Percentiles rank a stretch among this genome's conserved stretches.
phyloP scores from a whole-genome alignment of 2,329 filamentous ascomycete species.

The Clarireedia sp. region DNA sequence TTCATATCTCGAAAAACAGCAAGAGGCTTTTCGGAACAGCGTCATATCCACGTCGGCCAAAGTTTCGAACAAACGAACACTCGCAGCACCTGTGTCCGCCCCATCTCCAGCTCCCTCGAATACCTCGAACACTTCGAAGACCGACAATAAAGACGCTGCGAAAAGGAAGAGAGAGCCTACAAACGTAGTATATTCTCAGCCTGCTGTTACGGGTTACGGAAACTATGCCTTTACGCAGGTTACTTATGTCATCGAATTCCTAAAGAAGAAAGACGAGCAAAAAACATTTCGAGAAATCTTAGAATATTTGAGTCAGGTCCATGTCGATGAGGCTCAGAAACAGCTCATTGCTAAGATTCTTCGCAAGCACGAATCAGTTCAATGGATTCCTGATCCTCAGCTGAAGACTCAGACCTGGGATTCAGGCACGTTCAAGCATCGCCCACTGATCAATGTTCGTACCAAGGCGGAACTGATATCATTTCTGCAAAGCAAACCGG shows the following conservation, averaged over 20 bases:
- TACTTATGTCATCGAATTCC: constrained; percentile 75
- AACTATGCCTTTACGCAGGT: constrained; percentile 80
- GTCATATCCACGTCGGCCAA: constrained; percentile 57
- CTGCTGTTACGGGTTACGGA: constrained; percentile 66
- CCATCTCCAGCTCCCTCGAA: constrained; percentile 56
- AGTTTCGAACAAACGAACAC: constrained; percentile 44
- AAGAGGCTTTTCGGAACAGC: constrained; percentile 53
- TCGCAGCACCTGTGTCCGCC: constrained; percentile 43
- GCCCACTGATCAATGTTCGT: constrained; percentile 75
- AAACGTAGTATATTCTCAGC: constrained; percentile 67
- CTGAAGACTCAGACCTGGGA: constrained; percentile 60
- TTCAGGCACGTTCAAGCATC: constrained; percentile 71
- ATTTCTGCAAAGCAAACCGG: constrained; percentile 73
- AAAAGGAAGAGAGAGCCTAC: constrained; percentile 50
- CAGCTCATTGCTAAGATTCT: constrained; percentile 60
- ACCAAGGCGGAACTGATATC: constrained; percentile 69
- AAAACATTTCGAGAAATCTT: constrained; percentile 71
- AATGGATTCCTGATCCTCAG: constrained; percentile 47
- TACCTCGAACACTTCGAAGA: constrained; percentile 42
- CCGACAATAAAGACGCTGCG: constrained; percentile 49
- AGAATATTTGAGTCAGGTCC: constrained; percentile 67
- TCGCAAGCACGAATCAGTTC: constrained; percentile 52
- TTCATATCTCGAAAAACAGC: constrained; percentile 55
- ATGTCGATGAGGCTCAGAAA: constrained; percentile 53
- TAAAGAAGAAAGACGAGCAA: constrained; percentile 62